Evolutionary conservation across 306 rosid species (phyloP).

Genomic region (Cucumis hystrix): DNA sequence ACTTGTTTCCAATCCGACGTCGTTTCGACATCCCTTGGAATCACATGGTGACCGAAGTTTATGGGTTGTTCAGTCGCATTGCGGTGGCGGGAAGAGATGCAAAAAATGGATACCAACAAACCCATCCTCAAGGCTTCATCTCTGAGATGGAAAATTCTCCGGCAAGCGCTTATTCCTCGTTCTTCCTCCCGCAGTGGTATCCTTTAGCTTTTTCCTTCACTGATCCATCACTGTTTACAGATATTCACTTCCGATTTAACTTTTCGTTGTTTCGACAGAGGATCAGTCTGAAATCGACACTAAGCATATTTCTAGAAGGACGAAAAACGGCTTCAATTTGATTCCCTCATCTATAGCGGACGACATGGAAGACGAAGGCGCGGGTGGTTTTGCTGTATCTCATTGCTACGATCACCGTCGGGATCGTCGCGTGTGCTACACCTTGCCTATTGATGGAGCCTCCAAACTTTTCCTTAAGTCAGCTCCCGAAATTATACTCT

Average conservation of each 20-base stretch:
- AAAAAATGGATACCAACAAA: constrained; percentile 14
- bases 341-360: constrained; percentile 33
- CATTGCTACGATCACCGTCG: constrained; percentile 11
- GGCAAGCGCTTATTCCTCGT: constrained; percentile 50
- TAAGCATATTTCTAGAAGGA: constrained; percentile 52
- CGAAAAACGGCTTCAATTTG: constrained; percentile 61
- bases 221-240: neutral
- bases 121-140: constrained; percentile 39
- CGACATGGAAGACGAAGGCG: neutral
- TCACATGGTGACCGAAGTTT: neutral
- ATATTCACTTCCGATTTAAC: neutral
- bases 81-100: neutral
- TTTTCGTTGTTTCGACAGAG: constrained; percentile 17
- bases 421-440: constrained; percentile 59
- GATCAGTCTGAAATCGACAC: constrained; percentile 28
- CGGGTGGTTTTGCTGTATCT: neutral
- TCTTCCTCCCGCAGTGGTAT: constrained; percentile 18
- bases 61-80: neutral
- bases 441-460: constrained; percentile 42
- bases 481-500: constrained; percentile 2
- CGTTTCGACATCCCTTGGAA: neutral
- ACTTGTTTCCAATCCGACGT: neutral
- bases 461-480: constrained; percentile 51
- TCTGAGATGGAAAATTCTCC: constrained; percentile 64
- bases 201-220: neutral